Percentiles rank a stretch among this genome's conserved stretches.
These are phyloP conservation scores for Plasmodium reichenowi DNA, from an alignment of 169 alveolate genomes.

Conservation along the genomic window DNA sequence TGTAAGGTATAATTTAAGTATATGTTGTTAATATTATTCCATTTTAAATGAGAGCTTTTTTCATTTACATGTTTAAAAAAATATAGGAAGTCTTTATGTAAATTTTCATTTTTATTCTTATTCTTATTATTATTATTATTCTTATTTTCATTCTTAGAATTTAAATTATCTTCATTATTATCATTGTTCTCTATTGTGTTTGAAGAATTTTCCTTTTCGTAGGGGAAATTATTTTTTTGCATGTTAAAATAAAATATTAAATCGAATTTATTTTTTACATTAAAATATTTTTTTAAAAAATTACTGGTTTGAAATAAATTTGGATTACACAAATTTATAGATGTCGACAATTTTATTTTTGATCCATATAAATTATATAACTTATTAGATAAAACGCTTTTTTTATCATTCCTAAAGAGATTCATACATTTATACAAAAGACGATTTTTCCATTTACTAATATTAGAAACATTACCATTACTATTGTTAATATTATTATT, in stretches of 20 bases:
- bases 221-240: conserved; percentile 11
- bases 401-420: conserved; percentile 17
- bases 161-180: neutral
- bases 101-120: neutral
- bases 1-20: conserved; percentile 46
- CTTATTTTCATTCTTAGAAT: neutral
- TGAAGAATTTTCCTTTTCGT: neutral
- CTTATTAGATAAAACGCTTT: conserved; percentile 24
- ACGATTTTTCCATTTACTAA: conserved; percentile 8
- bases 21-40: conserved; percentile 28
- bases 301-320: conserved; percentile 48
- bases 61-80: conserved; percentile 45
- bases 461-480: neutral
- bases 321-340: conserved; percentile 29
- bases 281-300: conserved; percentile 41
- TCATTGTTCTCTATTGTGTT: too few relatives aligned
- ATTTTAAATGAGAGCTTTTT: neutral
- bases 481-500: too few relatives aligned
- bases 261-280: conserved; percentile 62
- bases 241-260: conserved; percentile 42
- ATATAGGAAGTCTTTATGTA: conserved; percentile 12
- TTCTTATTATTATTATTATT: neutral
- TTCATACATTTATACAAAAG: neutral
- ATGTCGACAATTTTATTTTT: conserved; percentile 31
- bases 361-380: conserved; percentile 59